Evolutionary conservation across 2,329 filamentous ascomycete species (phyloP).

Genomic region (Xylaria sp.): DNA sequence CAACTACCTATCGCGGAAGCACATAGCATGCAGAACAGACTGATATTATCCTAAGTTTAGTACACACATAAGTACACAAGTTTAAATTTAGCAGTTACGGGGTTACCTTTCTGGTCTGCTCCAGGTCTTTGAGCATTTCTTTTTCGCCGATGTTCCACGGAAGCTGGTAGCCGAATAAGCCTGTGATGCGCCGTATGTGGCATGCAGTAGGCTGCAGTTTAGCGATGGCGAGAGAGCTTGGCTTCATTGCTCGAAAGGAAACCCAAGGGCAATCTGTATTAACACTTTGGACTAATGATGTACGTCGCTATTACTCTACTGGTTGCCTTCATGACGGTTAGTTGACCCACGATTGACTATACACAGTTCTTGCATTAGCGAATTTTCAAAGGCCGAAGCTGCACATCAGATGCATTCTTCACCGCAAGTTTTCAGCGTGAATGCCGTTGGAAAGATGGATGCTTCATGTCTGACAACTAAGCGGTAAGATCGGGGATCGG

Average conservation of each 20-base stretch:
- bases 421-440: neutral
- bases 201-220: slow-evolving; percentile 8
- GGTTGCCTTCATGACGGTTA: neutral
- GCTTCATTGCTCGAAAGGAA: neutral
- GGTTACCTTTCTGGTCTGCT: neutral
- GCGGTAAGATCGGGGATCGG: neutral
- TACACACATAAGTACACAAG: neutral
- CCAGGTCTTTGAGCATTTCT: neutral
- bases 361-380: neutral
- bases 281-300: neutral
- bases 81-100: neutral
- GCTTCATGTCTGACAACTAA: neutral
- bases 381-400: neutral
- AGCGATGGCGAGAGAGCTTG: neutral
- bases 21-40: neutral
- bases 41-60: neutral
- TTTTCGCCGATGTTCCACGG: slow-evolving; percentile 2
- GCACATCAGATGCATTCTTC: neutral
- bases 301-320: neutral
- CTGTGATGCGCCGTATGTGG: neutral
- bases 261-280: neutral
- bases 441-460: neutral
- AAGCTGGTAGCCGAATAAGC: slow-evolving; percentile 1
- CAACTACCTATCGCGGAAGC: neutral
- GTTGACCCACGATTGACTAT: neutral